Base-by-base conservation (phyloP, 2,329 filamentous ascomycete species). In the Diaporthe ilicicola region DNA sequence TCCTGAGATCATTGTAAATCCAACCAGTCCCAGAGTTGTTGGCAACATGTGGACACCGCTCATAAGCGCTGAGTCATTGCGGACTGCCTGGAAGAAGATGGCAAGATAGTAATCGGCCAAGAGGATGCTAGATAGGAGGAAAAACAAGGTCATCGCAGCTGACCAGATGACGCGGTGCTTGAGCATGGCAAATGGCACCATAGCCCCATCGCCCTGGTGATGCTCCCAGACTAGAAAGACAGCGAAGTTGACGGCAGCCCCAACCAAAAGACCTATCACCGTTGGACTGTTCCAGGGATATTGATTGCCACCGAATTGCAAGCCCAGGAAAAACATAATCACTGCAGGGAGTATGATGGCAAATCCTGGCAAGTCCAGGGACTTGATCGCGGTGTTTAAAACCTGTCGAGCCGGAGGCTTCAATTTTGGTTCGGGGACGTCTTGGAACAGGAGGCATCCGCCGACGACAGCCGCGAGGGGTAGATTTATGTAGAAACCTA, bases 401-500 rank as follows among this genome's bases (percentile, higher is more conserved):
- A 48, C 46, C 12, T 48, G 3, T 1, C 46, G 19, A 1, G 46
- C 46, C 1, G 46, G 6, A 3, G 46, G 75, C 70, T 82, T 83
- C 48, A 72, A 27, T 13, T 76, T 76, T 54, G 80, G 79, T 19
- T 84, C 81, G 17, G 82, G 84, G 13, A 83, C 78, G 55, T 76
- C 74, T 27, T 82, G 71, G 12, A 82, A 67, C 1, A 78, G 24
- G 32, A 34, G 32, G 4, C 9, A 85, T 59, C 13, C 79, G 74
- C 5, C 82, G 3, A 81, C 78, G 17, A 83, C 19, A 2, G 74
- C 80, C 4, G 83, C 84, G 34, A 85, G 55, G 1, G 84, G 84
- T 6, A 87, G 78, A 74, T 86, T 86, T 78, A 86, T 79, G 72
- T 82, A 86, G 74, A 85, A 86, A 67, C 81, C 32, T 34, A n/a